Evolutionary conservation across 2,329 filamentous ascomycete species (phyloP), one percentile per base, ranked within the genome.

Genomic region (Fusarium buharicum): DNA sequence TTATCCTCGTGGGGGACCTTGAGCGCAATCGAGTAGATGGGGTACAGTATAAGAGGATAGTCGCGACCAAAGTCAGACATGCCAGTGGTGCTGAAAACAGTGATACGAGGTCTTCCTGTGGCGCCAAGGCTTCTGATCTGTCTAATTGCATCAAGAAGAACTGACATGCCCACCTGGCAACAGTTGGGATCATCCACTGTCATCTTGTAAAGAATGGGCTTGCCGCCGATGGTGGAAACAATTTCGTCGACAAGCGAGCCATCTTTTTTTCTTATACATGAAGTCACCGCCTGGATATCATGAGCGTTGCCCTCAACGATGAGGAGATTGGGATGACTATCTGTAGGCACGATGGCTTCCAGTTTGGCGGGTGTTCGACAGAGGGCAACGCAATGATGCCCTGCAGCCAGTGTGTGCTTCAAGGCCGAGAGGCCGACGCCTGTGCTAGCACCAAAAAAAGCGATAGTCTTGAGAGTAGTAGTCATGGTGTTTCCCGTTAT

Each of bases 391-490:
- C 81, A 84, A 8, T 68, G 73, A 68, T 81, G 76, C 30, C 80
- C 79, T 11, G 77, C 78, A 14, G 76, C 74, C 9, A 86, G 78
- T 22, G 77, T 73, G 36, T 75, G 74, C 20, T 76, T 76, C 36
- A 86, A 78, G 14, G 77, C 75, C 3, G 81, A 73, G 52, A 83
- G 77, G 49, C 78, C 82, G 59, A 76, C 76, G 43, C 83, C 84
- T 30, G 78, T 79, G 18, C 80, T 84, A 37, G 82, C 81, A 55
- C 84, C 84, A 49, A 86, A 76, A 74, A 86, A 84, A 39, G 80
- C 76, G 51, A 84, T 71, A 4, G 80, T 78, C 59, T 80, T 70
- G 28, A 37, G 3, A 13, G 53, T n/a, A 11, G 53, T n/a, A 3
- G 17, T 31, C 55, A 64, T 68, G 11, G 3, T 39, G 27, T 9